These are phyloP conservation scores for Phlebiopsis flavidoalba DNA, from an alignment of 768 basidiomycete species.

Conservation along the genomic window DNA sequence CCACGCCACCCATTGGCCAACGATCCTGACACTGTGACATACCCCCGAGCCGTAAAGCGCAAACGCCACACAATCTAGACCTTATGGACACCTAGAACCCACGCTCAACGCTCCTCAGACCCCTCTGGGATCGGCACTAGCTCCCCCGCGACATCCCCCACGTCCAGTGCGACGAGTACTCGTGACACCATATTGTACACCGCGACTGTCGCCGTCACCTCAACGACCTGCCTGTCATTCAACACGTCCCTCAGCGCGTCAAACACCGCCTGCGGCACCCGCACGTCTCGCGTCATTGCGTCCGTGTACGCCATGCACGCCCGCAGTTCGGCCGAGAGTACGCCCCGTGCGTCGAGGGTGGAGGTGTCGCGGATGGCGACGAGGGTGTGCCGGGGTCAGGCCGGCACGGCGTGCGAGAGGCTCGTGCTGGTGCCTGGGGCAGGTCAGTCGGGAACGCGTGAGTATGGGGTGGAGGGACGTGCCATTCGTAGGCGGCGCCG, in stretches of 20 bases:
- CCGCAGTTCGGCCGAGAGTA: slow-evolving; percentile 44
- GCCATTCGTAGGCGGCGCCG: slow-evolving; percentile 18
- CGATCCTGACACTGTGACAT: too few relatives aligned
- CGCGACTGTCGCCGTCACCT: slow-evolving; percentile 44
- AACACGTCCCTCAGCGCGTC: slow-evolving; percentile 36
- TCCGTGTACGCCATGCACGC: slow-evolving; percentile 56
- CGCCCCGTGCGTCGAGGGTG: slow-evolving; percentile 22
- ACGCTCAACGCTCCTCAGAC: not conserved
- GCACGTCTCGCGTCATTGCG: slow-evolving; percentile 43
- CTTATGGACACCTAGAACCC: too few relatives aligned
- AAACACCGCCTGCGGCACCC: slow-evolving; percentile 39
- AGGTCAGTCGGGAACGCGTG: too few relatives aligned
- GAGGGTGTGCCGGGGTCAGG: slow-evolving; percentile 47
- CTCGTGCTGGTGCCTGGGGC: slow-evolving; percentile 30
- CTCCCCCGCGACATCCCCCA: slow-evolving; percentile 35
- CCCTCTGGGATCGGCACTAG: not conserved
- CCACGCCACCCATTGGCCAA: too few relatives aligned
- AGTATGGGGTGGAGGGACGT: not conserved
- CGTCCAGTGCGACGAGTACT: slow-evolving; percentile 57
- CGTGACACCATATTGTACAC: slow-evolving; percentile 70
- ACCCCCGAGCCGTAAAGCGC: too few relatives aligned
- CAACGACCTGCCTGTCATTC: slow-evolving; percentile 36
- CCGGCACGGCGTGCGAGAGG: slow-evolving; percentile 44
- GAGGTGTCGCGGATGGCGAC: slow-evolving; percentile 46
- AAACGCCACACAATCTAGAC: too few relatives aligned